Base-by-base conservation (phyloP, 768 basidiomycete genomes). In the Tulasnella sp. region DNA sequence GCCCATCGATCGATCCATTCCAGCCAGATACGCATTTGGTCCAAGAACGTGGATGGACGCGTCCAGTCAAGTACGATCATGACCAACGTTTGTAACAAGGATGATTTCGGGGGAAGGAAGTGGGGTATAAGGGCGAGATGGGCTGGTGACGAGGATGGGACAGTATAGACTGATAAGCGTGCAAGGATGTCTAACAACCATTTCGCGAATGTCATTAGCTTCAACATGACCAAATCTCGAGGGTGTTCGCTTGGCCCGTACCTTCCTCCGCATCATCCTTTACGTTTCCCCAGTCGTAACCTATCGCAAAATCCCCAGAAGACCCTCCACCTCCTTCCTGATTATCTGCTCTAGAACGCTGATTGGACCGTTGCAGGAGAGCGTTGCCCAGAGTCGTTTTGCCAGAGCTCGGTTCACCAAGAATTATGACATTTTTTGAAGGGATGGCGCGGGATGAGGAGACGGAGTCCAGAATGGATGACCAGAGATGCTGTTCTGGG, bases 31-130 rank as follows among this genome's bases (percentile, higher is more conserved):
- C 87, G 75, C 9, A 99, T 73, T 67, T 97, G 86, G 13, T 86
- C 81, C 1, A 96, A 74, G 70, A 98, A 98, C 1, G 84, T 80
- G 83, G 90, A 94, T 0, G 95, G 95, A 64, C 80, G 80, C 65
- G 92, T 95, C 95, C 96, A 99, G 70, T 99, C 95, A 9, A 99
- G 74, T 0, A 85, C 82, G 65, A 98, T 86, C 67, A 96, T 73
- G 47, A 92, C 81, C 29, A 89, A 75, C 0, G 86, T 85, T 63
- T 89, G 84, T 2, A 80, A 78, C 11, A 90, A 71, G 4, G 80
- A 74, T 27, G 78, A 73, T 59, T 81, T 76, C 1, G 90, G 84
- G 1, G 88, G 87, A 24, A 93, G 71, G 64, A 91, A 88, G 61
- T 85, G 81, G 0, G 90, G 88, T 0, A 95, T 66, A 29, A 95